Evolutionary conservation across 1,284 basidiomycete species (phyloP).

Genomic region (Trametes versicolor): DNA sequence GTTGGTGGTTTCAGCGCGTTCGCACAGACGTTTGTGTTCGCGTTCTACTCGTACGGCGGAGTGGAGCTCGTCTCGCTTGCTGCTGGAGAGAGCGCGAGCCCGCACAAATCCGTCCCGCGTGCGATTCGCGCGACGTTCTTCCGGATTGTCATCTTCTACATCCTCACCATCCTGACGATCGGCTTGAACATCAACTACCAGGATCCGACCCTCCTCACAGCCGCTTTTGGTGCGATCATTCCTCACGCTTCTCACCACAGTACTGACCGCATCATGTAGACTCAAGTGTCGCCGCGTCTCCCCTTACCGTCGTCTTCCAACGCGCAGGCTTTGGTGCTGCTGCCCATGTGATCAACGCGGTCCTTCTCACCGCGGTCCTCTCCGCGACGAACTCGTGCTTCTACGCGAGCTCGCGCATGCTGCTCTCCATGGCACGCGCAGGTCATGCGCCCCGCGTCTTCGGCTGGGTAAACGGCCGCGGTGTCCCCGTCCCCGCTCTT

Average conservation of each 20-base stretch:
- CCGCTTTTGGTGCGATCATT: conserved; percentile 50
- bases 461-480: conserved; percentile 65
- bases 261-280: conserved; percentile 39
- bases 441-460: conserved; percentile 86
- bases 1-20: conserved; percentile 62
- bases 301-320: conserved; percentile 66
- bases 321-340: conserved; percentile 68
- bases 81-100: conserved; percentile 67
- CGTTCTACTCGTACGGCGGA: conserved; percentile 80
- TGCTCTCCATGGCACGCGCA: conserved; percentile 82
- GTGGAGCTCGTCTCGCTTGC: conserved; percentile 77
- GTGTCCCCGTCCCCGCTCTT: conserved; percentile 67
- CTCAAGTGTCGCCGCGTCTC: conserved; percentile 59
- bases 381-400: conserved; percentile 69
- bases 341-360: conserved; percentile 63
- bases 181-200: conserved; percentile 63
- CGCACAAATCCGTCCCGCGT: conserved; percentile 68
- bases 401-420: conserved; percentile 83
- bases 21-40: conserved; percentile 63
- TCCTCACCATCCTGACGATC: conserved; percentile 64
- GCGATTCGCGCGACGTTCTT: conserved; percentile 78
- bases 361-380: conserved; percentile 73
- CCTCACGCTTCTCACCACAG: background rate
- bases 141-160: conserved; percentile 71
- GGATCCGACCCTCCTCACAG: conserved; percentile 57